phyloP scores from a whole-genome alignment of 345 rosid genomes.

The Salix koriyanagi region DNA sequence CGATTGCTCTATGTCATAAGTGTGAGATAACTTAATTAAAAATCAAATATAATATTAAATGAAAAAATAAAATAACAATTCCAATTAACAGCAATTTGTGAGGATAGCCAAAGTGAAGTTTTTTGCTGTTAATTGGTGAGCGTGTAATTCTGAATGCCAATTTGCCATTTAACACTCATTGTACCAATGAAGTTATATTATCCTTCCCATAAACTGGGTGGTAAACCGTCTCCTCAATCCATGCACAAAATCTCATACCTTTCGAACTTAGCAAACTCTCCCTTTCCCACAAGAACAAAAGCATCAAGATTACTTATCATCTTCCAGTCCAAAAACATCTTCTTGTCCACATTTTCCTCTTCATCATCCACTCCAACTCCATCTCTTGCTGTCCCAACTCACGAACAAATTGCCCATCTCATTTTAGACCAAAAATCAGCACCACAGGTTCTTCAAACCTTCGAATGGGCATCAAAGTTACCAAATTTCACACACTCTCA shows the following conservation, averaged over 20 bases:
- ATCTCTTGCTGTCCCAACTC: conserved; percentile 35
- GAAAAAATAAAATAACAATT: too few species aligned
- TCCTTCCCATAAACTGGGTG: too few species aligned
- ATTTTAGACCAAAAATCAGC: conserved; percentile 73
- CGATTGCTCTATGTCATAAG: too few species aligned
- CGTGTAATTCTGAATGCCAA: too few species aligned
- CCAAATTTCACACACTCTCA: conserved; percentile 68
- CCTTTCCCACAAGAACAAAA: conserved; percentile 15
- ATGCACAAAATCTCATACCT: conserved; percentile 24
- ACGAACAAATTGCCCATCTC: conserved; percentile 55
- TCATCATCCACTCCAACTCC: conserved; percentile 28
- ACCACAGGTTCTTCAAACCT: conserved; percentile 55
- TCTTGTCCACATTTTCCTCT: conserved; percentile 16
- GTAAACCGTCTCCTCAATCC: neutral
- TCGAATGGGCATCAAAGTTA: conserved; percentile 66
- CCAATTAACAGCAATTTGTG: too few species aligned
- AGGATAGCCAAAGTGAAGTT: too few species aligned
- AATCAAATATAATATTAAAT: too few species aligned
- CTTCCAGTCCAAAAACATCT: conserved; percentile 14
- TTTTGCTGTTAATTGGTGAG: too few species aligned
- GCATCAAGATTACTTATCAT: conserved; percentile 5
- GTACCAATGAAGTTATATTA: too few species aligned
- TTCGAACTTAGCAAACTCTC: conserved; percentile 42
- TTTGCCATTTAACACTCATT: too few species aligned
- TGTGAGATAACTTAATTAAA: too few species aligned